A percentile compares a stretch with the other conserved stretches of the same genome.
phyloP scores from a whole-genome alignment of 768 basidiomycete genomes.

The Suillus sp. region DNA sequence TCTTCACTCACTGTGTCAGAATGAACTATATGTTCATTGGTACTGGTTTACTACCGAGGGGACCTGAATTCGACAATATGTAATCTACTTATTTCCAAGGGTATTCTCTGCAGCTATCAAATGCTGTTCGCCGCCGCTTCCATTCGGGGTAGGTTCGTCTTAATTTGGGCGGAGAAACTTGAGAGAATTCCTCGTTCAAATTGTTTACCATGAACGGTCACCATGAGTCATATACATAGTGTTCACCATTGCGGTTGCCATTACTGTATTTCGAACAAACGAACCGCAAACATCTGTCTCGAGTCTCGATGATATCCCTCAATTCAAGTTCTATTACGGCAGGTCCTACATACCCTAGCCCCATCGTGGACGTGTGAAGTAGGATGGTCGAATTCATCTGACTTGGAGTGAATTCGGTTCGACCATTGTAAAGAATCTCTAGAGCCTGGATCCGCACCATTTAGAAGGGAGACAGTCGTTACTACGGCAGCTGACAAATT shows the following conservation, averaged over 20 bases:
- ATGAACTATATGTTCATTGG: not conserved
- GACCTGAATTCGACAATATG: not conserved
- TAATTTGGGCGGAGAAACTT: not conserved
- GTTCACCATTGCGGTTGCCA: not conserved
- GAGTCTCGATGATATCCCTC: not conserved
- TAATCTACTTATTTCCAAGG: not conserved
- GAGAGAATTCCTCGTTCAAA: not conserved
- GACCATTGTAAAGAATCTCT: not conserved
- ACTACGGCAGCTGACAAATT: not conserved
- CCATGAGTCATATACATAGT: not conserved
- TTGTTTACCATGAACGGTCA: not conserved
- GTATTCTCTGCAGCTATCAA: not conserved
- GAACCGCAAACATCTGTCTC: not conserved
- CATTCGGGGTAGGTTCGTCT: not conserved
- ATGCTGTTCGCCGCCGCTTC: not conserved
- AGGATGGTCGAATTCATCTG: not conserved
- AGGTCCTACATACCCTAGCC: not conserved
- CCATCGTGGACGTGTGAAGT: not conserved
- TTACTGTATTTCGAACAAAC: not conserved
- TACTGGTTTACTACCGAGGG: not conserved
- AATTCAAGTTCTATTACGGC: not conserved
- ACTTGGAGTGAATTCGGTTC: not conserved
- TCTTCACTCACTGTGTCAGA: constrained; percentile 12
- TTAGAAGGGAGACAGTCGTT: not conserved
- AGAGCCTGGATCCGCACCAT: not conserved